Evolutionary conservation across 2,329 filamentous ascomycete species (phyloP).

Genomic region (Catunica adiposa): DNA sequence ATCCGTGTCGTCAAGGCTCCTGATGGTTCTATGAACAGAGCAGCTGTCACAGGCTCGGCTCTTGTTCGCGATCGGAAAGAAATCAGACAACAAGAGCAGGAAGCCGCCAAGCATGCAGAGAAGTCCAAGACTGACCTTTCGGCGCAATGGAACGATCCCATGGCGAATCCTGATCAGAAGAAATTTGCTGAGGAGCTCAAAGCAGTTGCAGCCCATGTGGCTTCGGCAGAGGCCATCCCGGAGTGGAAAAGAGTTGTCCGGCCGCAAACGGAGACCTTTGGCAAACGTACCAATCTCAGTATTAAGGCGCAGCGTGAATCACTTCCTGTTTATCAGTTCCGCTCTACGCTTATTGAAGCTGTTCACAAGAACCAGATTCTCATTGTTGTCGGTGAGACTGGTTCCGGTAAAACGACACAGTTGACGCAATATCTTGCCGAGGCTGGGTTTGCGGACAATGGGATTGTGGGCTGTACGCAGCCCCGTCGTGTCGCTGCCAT

Average conservation of each 20-base stretch:
- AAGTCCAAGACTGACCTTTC: constrained; percentile 68
- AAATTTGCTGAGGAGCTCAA: constrained; percentile 82
- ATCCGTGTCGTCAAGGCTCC: constrained; percentile 95
- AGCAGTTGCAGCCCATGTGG: constrained; percentile 39
- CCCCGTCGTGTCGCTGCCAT: constrained; percentile 93
- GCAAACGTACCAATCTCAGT: constrained; percentile 73
- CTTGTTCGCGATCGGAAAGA: constrained; percentile 84
- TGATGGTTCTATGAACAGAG: constrained; percentile 92
- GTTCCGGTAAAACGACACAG: constrained; percentile 94
- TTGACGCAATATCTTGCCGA: constrained; percentile 90
- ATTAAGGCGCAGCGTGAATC: constrained; percentile 91
- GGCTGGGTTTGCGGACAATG: constrained; percentile 70
- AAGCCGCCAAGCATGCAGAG: constrained; percentile 51
- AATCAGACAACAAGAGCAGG: constrained; percentile 70
- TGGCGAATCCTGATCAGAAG: constrained; percentile 69
- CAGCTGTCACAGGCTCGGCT: constrained; percentile 82
- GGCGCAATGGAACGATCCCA: constrained; percentile 91
- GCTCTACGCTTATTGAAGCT: constrained; percentile 73
- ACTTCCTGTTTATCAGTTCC: constrained; percentile 77
- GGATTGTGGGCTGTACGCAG: constrained; percentile 91
- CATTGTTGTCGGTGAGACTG: constrained; percentile 94
- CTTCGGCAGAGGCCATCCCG: constrained; percentile 53
- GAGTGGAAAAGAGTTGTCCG: constrained; percentile 85
- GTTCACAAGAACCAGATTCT: constrained; percentile 76
- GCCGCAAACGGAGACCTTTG: constrained; percentile 63